Percentiles rank a stretch among this genome's conserved stretches.
phyloP scores from a whole-genome alignment of 208 protist species.

The Leishmania martiniquensis region DNA sequence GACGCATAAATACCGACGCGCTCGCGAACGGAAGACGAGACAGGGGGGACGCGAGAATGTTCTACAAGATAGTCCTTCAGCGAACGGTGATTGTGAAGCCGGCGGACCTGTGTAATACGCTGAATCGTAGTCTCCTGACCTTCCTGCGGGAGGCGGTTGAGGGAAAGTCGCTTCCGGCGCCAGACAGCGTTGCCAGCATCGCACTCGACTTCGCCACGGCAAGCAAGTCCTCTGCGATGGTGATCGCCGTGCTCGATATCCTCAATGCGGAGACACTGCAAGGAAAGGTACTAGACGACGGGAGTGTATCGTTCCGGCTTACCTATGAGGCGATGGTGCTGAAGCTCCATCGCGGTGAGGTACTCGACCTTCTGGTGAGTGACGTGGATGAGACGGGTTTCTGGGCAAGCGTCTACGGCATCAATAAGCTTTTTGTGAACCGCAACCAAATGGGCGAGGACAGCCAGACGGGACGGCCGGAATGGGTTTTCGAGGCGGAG shows the following conservation, averaged over 20 bases:
- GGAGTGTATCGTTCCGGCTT: conserved; percentile 73
- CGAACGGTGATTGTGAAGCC: conserved; percentile 75
- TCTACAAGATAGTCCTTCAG: conserved; percentile 82
- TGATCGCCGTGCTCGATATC: conserved; percentile 86
- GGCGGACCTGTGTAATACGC: conserved; percentile 53
- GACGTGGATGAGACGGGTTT: conserved; percentile 74
- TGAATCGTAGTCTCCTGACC: conserved; percentile 67
- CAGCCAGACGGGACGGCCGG: conserved; percentile 7
- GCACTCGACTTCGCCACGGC: conserved; percentile 36
- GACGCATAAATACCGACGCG: not conserved
- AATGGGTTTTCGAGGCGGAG: conserved; percentile 77
- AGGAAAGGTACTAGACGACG: conserved; percentile 81
- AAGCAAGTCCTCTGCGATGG: conserved; percentile 70
- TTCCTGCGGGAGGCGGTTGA: conserved; percentile 81
- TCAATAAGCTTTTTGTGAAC: conserved; percentile 80
- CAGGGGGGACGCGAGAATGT: conserved; percentile 45
- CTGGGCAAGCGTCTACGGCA: conserved; percentile 75
- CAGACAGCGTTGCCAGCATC: conserved; percentile 44
- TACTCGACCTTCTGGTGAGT: conserved; percentile 77
- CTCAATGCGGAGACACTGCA: conserved; percentile 67
- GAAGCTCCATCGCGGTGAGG: conserved; percentile 85
- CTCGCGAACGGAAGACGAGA: not conserved
- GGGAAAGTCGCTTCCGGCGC: conserved; percentile 61
- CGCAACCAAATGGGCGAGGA: conserved; percentile 66
- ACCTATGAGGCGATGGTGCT: conserved; percentile 85